Evolutionary conservation across 2,329 filamentous ascomycete genomes (phyloP), one percentile per base, ranked within the genome.

Genomic region (Chalaropsis ovoidea): DNA sequence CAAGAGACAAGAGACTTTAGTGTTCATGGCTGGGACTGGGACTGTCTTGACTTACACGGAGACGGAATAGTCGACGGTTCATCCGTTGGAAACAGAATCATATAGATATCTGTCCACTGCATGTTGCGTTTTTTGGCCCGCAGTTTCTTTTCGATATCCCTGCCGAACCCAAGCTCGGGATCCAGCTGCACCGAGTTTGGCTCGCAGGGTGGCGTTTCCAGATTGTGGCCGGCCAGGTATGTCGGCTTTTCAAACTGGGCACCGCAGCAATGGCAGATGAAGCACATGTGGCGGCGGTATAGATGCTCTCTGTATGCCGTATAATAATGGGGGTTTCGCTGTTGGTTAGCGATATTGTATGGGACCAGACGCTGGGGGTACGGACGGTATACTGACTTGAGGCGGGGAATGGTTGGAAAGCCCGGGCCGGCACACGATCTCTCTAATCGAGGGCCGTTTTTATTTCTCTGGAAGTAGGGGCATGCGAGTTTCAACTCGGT

Each of bases 271-370:
- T 27, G 15, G 39, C 66, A 67, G 27, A 41, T 42, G 11, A 47
- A 65, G 58, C 63, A 62, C 58, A 65, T 65, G 31, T 67, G 66
- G 4, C 66, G 62, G 31, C 66, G 66, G 31, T 67, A 67, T n/a
- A 67, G 49, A 60, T 67, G 66, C 54, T 67, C 66, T 42, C 66
- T 67, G 49, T 13, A 24, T 27, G 22, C 2, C 1, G 31, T 13
- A 39, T 17, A 24, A 52, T 19, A 22, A 13, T 47, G 19, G 15
- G 13, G 41, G 19, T 62, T 62, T 1, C 27, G 17, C 13, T 2
- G 19, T 19, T 8, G n/a, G 41, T 31, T 24, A 42, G n/a, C 41
- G 3, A n/a, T 45, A 10, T 24, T n/a, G 15, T 1, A 4, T 62
- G n/a, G 5, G 43, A 56, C 47, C 22, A 13, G 3, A 22, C 22